A percentile compares a stretch with the other conserved stretches of the same genome.
Evolutionary conservation across 352 stramenopile genomes (phyloP).

Genomic region (Globisporangium mamillatum): DNA sequence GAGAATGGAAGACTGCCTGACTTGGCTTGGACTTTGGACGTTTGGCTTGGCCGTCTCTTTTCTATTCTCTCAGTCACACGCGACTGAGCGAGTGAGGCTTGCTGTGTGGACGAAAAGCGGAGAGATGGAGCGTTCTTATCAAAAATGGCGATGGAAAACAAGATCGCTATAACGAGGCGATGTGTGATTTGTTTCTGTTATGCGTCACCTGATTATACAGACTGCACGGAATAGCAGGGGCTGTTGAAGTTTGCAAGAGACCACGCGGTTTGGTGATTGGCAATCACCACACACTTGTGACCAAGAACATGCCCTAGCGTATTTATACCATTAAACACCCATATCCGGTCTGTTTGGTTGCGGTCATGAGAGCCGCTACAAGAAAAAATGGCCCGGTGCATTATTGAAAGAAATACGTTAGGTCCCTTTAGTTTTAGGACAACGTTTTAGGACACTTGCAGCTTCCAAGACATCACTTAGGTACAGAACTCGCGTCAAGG

Average conservation of each 20-base stretch:
- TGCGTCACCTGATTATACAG: background rate
- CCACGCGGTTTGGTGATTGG: background rate
- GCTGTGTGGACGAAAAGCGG: conserved; percentile 14
- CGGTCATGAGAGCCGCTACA: no score
- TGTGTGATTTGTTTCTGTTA: no score
- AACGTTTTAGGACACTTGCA: background rate
- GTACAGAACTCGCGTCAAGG: background rate
- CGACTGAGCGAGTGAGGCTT: no score
- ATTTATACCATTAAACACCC: no score
- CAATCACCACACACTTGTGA: background rate
- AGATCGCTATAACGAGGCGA: no score
- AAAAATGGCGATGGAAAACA: no score
- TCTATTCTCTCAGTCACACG: background rate
- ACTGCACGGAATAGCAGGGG: background rate
- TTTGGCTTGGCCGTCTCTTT: background rate
- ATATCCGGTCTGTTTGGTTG: no score
- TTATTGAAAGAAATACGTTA: no score
- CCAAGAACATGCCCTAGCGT: background rate
- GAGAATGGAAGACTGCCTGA: conserved; percentile 5
- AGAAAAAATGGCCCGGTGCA: no score
- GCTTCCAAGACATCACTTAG: background rate
- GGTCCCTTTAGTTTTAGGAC: background rate
- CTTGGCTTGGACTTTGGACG: background rate
- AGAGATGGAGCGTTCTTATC: background rate
- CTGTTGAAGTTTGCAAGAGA: background rate